These are phyloP conservation scores for Paecilomyces sp. DNA, from an alignment of 2,329 filamentous ascomycete species.

Conservation along the genomic window DNA sequence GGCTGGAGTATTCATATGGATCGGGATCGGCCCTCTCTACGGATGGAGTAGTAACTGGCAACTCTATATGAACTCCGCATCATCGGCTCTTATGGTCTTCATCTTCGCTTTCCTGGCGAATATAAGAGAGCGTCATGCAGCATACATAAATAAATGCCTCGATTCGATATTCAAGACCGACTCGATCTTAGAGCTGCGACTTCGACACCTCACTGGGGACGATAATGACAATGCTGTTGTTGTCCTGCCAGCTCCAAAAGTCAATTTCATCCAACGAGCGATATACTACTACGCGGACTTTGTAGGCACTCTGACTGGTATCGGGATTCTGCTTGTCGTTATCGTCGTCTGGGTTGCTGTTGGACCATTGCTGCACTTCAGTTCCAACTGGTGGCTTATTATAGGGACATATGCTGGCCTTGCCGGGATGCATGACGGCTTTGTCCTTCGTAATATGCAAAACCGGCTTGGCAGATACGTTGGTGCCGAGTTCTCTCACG, in stretches of 20 bases:
- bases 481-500: constrained; percentile 6
- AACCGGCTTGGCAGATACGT: constrained; percentile 14
- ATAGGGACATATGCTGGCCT: constrained; percentile 44
- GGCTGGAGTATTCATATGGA: constrained; percentile 1
- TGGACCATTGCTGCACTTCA: constrained; percentile 33
- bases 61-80: constrained; percentile 29
- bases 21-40: constrained; percentile 4
- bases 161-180: constrained; percentile 15
- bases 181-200: constrained; percentile 7
- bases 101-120: constrained; percentile 20
- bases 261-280: constrained; percentile 26
- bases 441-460: constrained; percentile 41
- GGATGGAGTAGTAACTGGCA: constrained; percentile 2
- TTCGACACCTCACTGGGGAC: constrained; percentile 11
- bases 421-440: constrained; percentile 39
- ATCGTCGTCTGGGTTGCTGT: constrained; percentile 32
- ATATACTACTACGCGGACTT: constrained; percentile 36
- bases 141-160: constrained; percentile 8
- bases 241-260: constrained; percentile 22
- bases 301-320: constrained; percentile 36
- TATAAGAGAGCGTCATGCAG: constrained; percentile 13
- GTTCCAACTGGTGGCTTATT: constrained; percentile 42
- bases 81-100: constrained; percentile 37
- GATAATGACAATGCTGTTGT: constrained; percentile 24
- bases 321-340: constrained; percentile 31